Conservation (phyloP, 768 basidiomycete species). For the Mycena filopes region DNA sequence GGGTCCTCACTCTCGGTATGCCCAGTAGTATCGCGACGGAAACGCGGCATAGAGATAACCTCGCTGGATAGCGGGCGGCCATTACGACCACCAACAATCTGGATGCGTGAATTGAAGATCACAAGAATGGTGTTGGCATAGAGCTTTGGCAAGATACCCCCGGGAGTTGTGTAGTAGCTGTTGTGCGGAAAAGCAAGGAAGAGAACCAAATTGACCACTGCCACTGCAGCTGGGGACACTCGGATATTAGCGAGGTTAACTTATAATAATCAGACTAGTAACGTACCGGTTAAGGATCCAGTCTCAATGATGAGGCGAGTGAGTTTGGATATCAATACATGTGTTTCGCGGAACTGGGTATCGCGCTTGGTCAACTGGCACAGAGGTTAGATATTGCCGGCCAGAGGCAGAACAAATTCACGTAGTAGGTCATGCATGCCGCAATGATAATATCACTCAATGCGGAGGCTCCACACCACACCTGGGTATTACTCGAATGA, state of each 20-base stretch:
- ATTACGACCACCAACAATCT: not conserved
- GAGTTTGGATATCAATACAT: not conserved
- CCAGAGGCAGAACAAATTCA: no score
- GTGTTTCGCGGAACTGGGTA: not conserved
- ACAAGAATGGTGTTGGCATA: constrained; percentile 1
- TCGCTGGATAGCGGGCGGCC: no score
- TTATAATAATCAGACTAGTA: not conserved
- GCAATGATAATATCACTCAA: not conserved
- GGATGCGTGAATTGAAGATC: not conserved
- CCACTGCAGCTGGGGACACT: not conserved
- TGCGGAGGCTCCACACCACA: not conserved
- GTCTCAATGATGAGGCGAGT: not conserved
- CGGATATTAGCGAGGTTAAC: no score
- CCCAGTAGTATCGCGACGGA: no score
- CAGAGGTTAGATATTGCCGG: no score
- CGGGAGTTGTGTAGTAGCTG: not conserved
- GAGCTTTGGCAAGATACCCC: not conserved
- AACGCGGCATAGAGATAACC: no score
- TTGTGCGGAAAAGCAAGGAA: not conserved
- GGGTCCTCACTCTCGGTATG: no score
- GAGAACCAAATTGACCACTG: not conserved
- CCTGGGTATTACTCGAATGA: not conserved
- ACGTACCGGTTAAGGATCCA: not conserved
- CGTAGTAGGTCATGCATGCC: not conserved
- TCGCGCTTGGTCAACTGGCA: not conserved